Evolutionary conservation across 2,329 filamentous ascomycete species (phyloP), one percentile per base, ranked within the genome.

Genomic region (Claviceps arundinis): DNA sequence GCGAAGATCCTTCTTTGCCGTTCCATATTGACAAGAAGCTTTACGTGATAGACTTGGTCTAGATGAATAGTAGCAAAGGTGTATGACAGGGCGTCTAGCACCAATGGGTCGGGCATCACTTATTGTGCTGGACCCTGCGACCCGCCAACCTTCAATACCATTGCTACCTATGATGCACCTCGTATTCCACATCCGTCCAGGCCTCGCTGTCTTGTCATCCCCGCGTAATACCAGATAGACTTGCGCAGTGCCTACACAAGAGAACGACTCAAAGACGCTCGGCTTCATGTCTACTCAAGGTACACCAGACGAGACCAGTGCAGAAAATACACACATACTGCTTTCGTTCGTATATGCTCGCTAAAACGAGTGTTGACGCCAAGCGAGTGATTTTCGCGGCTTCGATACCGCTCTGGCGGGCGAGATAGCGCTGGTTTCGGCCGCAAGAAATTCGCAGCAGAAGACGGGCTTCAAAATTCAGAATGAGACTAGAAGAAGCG

Each of bases 191-290:
- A 37, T 84, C 81, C 2, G 89, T 95, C 91, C 91, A 96, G 48
- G 89, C 76, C 56, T 89, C 84, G 59, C 87, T 89, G 60, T 90
- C 84, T 60, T 96, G 90, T 50, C 89, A 77, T 67, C 95, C 90
- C 24, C 91, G 79, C 0, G 90, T 96, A 68, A 34, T 97, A 91
- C 93, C 93, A 97, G 45, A 97, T 96, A 67, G 95, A 96, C 60
- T 96, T 96, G 70, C 97, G 93, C 24, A 97, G 74, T 3, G 93
- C 90, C 63, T 95, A 91, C 64, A 97, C 96, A 56, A 98, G 71
- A 5, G 96, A 96, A 74, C 64, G 89, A 95, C 8, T 91, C 93
- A 65, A 95, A 95, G 0, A 89, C 90, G 68, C 91, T 96, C 0
- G 89, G 89, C 58, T 80, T 81, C 47, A 93, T 73, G 37, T 88